Base-by-base conservation (phyloP, 768 basidiomycete species). In the Termitomyces sp. region DNA sequence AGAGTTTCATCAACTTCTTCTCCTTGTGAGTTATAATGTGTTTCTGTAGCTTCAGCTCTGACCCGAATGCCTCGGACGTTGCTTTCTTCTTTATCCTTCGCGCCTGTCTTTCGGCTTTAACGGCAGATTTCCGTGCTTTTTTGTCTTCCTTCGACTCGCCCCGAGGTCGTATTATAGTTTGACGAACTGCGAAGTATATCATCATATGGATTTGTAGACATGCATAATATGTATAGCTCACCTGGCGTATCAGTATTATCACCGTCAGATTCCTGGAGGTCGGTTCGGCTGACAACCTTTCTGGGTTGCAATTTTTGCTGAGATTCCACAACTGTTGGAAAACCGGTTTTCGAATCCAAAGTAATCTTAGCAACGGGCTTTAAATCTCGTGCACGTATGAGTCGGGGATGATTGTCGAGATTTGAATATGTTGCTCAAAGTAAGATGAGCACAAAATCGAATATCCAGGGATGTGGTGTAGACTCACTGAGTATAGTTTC, bases 381-480 rank as follows among this genome's bases (percentile, higher is more conserved):
- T 41, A 71, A 65, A 57, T 83, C 78, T 35, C 86, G 76, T 19
- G 86, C 83, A 26, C 84, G 81, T 57, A 99, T 94, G 33, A 97
- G 74, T 9, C 87, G 83, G 0, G 97, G 97, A 68, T 98, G 97
- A 65, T 99, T 99, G 68, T 97, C 97, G 7, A 98, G 78, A 66
- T 97, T 99, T n/a, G 93, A 89, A 67, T 94, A 95, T 10, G 95
- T 98, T 9, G 89, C 96, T 97, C 66, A 19, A 50, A 44, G 61
- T 51, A 12, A 17, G 7, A 21, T 66, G 10, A 55, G 28, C 14
- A 42, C 14, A 43, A 26, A 5, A 15, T 15, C 1, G 28, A 1
- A 53, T 41, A n/a, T 47, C 28, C 40, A 3, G 41, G 19, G 43
- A 14, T 33, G 26, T 17, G 51, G 15, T 33, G 26, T 17, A 51